These are phyloP conservation scores for Fusarium sacchari DNA, from an alignment of 2,329 filamentous ascomycete genomes.

Conservation along the genomic window DNA sequence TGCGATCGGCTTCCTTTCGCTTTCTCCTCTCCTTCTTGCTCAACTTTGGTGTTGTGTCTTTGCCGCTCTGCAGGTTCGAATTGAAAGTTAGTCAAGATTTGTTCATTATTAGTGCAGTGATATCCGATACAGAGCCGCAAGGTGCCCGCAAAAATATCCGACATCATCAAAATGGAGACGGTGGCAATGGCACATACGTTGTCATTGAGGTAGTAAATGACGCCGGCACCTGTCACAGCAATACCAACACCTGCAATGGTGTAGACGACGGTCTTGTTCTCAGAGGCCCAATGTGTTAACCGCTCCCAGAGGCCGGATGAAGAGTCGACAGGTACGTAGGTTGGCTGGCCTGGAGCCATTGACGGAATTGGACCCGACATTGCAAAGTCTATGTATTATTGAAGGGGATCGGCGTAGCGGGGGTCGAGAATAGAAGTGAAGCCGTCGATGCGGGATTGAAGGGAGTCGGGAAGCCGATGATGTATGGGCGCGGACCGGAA, in stretches of 20 bases:
- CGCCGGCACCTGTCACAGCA: conserved; percentile 89
- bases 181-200: conserved; percentile 55
- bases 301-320: conserved; percentile 87
- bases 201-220: conserved; percentile 85
- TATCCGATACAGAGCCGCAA: conserved; percentile 28
- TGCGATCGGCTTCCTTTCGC: conserved; percentile 80
- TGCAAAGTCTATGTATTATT: conserved; percentile 41
- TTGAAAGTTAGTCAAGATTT: conserved; percentile 24
- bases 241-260: conserved; percentile 95
- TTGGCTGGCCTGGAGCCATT: conserved; percentile 57
- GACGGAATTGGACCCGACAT: conserved; percentile 61
- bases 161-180: background rate
- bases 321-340: conserved; percentile 61
- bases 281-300: conserved; percentile 88
- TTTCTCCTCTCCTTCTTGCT: conserved; percentile 92
- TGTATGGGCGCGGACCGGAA: conserved; percentile 43
- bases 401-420: conserved; percentile 29
- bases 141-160: conserved; percentile 3
- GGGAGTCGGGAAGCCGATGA: conserved; percentile 46
- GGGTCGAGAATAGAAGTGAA: conserved; percentile 40
- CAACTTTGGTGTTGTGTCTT: conserved; percentile 71
- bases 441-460: conserved; percentile 41
- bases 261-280: conserved; percentile 95
- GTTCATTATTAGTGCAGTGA: background rate
- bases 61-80: conserved; percentile 52